These are phyloP conservation scores for Colletotrichum navitas DNA, from an alignment of 2,329 filamentous ascomycete genomes.

Conservation along the genomic window DNA sequence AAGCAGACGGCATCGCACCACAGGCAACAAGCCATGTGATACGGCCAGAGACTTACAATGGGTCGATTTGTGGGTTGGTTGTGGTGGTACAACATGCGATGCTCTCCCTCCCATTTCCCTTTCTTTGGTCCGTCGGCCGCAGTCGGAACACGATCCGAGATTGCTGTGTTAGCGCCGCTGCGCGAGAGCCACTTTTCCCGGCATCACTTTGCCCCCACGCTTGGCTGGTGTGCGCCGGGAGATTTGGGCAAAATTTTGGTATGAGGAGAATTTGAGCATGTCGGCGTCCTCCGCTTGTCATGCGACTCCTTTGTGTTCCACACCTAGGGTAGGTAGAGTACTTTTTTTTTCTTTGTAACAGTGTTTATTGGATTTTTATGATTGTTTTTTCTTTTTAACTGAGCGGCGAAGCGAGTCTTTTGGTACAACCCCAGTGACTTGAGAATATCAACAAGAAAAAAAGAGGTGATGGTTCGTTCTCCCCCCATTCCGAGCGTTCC, in stretches of 20 bases:
- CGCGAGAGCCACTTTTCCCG: constrained; percentile 9
- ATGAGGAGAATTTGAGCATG: neutral
- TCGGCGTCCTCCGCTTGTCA: neutral
- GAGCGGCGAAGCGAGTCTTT: neutral
- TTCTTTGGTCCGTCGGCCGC: neutral
- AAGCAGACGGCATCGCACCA: neutral
- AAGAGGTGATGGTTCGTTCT: neutral
- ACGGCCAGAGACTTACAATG: constrained; percentile 20
- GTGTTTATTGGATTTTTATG: neutral
- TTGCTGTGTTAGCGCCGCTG: neutral
- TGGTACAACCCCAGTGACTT: neutral
- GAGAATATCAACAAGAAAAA: neutral
- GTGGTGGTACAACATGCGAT: constrained; percentile 22
- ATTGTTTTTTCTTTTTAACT: neutral
- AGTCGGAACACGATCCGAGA: neutral
- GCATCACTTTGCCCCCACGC: neutral
- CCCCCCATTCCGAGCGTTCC: neutral
- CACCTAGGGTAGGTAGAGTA: neutral
- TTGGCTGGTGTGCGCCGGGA: neutral
- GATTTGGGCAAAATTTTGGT: neutral
- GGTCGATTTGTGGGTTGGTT: constrained; percentile 14
- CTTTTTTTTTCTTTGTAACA: neutral
- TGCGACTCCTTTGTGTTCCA: too few relatives aligned
- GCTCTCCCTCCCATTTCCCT: neutral
- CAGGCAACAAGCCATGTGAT: neutral